Evolutionary conservation across 805 yeast species (phyloP).

Genomic region (Starmerella vitae): DNA sequence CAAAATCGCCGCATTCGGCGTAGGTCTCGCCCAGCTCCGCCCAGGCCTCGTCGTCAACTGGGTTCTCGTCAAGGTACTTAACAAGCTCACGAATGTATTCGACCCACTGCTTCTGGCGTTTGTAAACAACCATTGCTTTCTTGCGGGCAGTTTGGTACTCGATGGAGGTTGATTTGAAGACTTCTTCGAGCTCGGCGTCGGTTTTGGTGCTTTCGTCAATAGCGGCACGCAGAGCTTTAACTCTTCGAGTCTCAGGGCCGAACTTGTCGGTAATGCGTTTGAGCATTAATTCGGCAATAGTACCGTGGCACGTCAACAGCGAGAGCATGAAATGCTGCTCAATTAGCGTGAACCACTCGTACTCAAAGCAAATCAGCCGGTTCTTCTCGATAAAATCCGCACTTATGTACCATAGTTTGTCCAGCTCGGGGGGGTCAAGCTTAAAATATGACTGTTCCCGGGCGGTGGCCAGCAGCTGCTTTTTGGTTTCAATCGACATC

Average conservation of each 20-base stretch:
- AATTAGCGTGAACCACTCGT: slow-evolving; percentile 41
- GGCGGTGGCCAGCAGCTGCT: slow-evolving; percentile 39
- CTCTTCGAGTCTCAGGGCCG: slow-evolving; percentile 41
- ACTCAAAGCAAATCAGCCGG: slow-evolving; percentile 20
- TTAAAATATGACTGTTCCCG: slow-evolving; percentile 38
- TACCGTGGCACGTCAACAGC: slow-evolving; percentile 48
- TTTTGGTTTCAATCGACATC: slow-evolving; percentile 24
- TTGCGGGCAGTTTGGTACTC: slow-evolving; percentile 24
- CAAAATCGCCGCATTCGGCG: slow-evolving; percentile 43
- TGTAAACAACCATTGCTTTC: slow-evolving; percentile 25
- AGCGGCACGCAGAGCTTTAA: slow-evolving; percentile 41
- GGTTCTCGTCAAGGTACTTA: slow-evolving; percentile 46
- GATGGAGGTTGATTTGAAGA: slow-evolving; percentile 19
- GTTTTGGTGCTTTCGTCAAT: slow-evolving; percentile 44
- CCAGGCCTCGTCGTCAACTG: slow-evolving; percentile 70
- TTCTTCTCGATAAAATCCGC: slow-evolving; percentile 26
- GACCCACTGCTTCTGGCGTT: slow-evolving; percentile 23
- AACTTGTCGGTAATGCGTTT: slow-evolving; percentile 58
- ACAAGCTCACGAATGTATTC: slow-evolving; percentile 44
- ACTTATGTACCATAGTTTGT: slow-evolving; percentile 33
- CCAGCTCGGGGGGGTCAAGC: slow-evolving; percentile 36
- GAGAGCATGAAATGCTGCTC: slow-evolving; percentile 62
- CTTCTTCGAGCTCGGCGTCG: slow-evolving; percentile 26
- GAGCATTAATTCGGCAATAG: slow-evolving; percentile 54
- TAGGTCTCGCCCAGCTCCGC: slow-evolving; percentile 62